phyloP scores from a whole-genome alignment of 2,329 filamentous ascomycete genomes.

The Scytalidium lignicola region DNA sequence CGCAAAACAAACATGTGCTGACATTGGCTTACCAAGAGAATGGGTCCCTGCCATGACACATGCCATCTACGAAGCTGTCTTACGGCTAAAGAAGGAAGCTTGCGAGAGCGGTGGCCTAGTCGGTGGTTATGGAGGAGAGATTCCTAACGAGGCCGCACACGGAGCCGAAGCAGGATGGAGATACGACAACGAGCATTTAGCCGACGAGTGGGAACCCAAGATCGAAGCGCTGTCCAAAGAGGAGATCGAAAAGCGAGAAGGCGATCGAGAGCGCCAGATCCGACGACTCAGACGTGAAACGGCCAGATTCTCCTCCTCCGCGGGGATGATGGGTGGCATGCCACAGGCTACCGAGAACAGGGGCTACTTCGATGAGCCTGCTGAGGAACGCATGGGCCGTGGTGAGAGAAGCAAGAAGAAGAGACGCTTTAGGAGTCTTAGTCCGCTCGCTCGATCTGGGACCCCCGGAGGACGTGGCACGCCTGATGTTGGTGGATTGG shows the following conservation, averaged over 20 bases:
- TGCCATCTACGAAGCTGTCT: slow-evolving; percentile 91
- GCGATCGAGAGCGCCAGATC: slow-evolving; percentile 87
- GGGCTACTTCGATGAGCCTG: slow-evolving; percentile 47
- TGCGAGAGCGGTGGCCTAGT: slow-evolving; percentile 87
- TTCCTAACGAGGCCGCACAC: slow-evolving; percentile 85
- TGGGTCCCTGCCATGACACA: slow-evolving; percentile 94
- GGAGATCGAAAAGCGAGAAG: slow-evolving; percentile 95
- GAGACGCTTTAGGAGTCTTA: slow-evolving; percentile 82
- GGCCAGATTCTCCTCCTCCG: slow-evolving; percentile 81
- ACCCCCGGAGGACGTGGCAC: slow-evolving; percentile 72
- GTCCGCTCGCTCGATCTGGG: slow-evolving; percentile 64
- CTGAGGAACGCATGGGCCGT: slow-evolving; percentile 79
- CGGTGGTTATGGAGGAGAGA: slow-evolving; percentile 63
- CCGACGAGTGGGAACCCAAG: slow-evolving; percentile 78
- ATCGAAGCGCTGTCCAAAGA: slow-evolving; percentile 82
- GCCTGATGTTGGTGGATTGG: slow-evolving; percentile 75
- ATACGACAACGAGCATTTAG: slow-evolving; percentile 88
- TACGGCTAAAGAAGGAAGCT: slow-evolving; percentile 92
- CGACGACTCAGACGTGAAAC: slow-evolving; percentile 84
- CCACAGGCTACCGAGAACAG: slow-evolving; percentile 47
- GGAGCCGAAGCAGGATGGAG: slow-evolving; percentile 86
- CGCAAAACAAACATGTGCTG: slow-evolving; percentile 86
- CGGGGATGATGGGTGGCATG: slow-evolving; percentile 73
- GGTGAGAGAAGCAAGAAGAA: slow-evolving; percentile 96
- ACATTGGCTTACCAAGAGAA: slow-evolving; percentile 83